Conservation (phyloP, 2,329 filamentous ascomycete species). For the Huntiella bhutanensis region DNA sequence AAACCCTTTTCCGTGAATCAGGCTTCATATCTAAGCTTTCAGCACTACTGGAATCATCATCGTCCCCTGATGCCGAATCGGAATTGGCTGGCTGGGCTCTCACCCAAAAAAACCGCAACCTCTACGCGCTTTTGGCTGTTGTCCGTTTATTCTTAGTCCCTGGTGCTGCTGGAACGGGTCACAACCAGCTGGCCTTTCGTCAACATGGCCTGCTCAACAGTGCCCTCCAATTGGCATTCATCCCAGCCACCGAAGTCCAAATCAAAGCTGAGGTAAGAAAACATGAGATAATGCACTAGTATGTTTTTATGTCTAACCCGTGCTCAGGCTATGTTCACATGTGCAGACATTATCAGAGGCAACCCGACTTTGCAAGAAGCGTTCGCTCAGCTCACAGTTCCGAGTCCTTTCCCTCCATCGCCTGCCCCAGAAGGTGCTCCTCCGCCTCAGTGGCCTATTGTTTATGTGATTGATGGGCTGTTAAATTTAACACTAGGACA, state of each 20-base stretch:
- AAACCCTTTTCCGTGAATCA: conserved; percentile 82
- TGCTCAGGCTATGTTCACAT: conserved; percentile 55
- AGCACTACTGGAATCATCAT: conserved; percentile 42
- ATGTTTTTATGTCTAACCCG: conserved; percentile 1
- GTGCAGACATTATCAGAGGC: conserved; percentile 71
- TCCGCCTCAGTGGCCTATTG: conserved; percentile 25
- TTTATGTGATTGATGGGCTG: conserved; percentile 87
- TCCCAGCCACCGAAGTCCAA: conserved; percentile 47
- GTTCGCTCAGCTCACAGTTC: conserved; percentile 74
- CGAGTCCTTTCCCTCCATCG: conserved; percentile 16
- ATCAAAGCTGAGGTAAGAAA: conserved; percentile 61
- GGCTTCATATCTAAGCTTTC: conserved; percentile 59
- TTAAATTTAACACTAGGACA: conserved; percentile 63
- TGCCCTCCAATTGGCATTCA: conserved; percentile 68
- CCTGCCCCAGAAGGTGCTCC: conserved; percentile 13
- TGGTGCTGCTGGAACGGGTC: conserved; percentile 60
- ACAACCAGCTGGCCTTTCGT: conserved; percentile 76
- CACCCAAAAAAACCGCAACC: conserved; percentile 67
- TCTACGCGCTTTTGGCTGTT: conserved; percentile 76
- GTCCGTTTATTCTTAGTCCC: conserved; percentile 67
- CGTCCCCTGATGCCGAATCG: conserved; percentile 27
- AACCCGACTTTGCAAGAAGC: conserved; percentile 67
- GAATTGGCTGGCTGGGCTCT: conserved; percentile 57
- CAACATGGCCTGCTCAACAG: conserved; percentile 63
- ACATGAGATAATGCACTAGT: background rate